Evolutionary conservation across 306 rosid genomes (phyloP).

Genomic region (Argentina anserina): DNA sequence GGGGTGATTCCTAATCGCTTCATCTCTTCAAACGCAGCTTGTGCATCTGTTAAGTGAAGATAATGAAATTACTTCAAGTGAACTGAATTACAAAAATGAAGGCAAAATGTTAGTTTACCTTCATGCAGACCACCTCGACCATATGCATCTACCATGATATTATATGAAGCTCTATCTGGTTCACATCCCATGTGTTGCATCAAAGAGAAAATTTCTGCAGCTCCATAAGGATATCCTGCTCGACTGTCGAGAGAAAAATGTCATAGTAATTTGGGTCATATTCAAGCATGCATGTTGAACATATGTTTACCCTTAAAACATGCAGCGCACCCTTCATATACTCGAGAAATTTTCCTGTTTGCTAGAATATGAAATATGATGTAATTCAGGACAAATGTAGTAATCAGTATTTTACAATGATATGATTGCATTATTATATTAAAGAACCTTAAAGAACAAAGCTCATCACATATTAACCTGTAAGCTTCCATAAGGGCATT

Average conservation of each 20-base stretch:
- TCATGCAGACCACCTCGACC: conserved; percentile 87
- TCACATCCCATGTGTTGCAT: conserved; percentile 99
- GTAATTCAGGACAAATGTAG: neutral
- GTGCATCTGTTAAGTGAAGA: conserved; percentile 48
- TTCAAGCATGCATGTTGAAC: neutral
- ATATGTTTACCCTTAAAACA: neutral
- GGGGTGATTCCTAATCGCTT: conserved; percentile 76
- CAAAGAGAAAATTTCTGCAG: conserved; percentile 88
- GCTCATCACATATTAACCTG: conserved; percentile 49
- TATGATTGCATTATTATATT: neutral
- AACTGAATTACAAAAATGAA: neutral
- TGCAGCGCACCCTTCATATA: neutral
- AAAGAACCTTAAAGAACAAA: neutral
- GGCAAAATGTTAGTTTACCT: conserved; percentile 43
- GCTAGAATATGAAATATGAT: neutral
- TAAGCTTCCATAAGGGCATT: conserved; percentile 97
- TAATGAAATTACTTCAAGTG: neutral
- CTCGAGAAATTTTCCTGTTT: neutral
- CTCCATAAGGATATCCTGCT: conserved; percentile 86
- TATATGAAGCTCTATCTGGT: conserved; percentile 93
- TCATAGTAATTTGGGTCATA: neutral
- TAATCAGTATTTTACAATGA: neutral
- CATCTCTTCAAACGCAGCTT: conserved; percentile 73
- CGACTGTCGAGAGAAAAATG: conserved; percentile 51
- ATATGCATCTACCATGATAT: conserved; percentile 93